Base-by-base conservation (phyloP, 1,284 basidiomycete genomes). In the Austroboletus rostrupii region DNA sequence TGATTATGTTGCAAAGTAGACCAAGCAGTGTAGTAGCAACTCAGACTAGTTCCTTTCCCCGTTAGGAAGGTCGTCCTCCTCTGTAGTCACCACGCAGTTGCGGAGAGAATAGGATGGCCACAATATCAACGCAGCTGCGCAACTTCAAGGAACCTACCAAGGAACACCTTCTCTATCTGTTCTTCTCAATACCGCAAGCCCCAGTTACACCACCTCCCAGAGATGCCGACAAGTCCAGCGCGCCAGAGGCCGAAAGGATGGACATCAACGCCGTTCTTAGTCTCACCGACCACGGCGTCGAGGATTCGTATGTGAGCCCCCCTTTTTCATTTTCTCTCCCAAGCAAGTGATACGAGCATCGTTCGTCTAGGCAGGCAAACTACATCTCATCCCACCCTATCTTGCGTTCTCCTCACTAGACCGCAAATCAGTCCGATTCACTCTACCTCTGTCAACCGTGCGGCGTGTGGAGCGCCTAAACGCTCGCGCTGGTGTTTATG, bases 401-500 rank as follows among this genome's bases (percentile, higher is more conserved):
- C 77, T 99, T 12, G 85, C 91, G 48, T 99, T 99, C 71, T 76
- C 86, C 26, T 97, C 93, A 10, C 74, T 97, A 36, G 96, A 98
- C 67, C 85, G 90, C 64, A 90, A 92, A 64, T 94, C 91, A 23
- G 94, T 95, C 54, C 81, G 89, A 41, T 93, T 95, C 72, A 92
- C 92, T 2, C 73, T 99, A 17, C 97, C 97, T 39, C 77, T 99
- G 33, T 94, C 90, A 53, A 95, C 93, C 3, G 86, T 99, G 55
- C 81, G 97, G 37, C 78, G 97, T 37, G 97, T 99, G n/a, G 97
- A 99, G 70, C 77, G 95, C 37, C 74, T 94, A 47, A 94, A 93
- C 68, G 89, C 91, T 19, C 80, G 93, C 32, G 90, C 93, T 20
- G 95, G 94, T 6, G 89, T 98, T 28, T 98, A 98, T 66, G 96